phyloP scores from a whole-genome alignment of 139 green algal genomes.

The Tetraselmis chui region DNA sequence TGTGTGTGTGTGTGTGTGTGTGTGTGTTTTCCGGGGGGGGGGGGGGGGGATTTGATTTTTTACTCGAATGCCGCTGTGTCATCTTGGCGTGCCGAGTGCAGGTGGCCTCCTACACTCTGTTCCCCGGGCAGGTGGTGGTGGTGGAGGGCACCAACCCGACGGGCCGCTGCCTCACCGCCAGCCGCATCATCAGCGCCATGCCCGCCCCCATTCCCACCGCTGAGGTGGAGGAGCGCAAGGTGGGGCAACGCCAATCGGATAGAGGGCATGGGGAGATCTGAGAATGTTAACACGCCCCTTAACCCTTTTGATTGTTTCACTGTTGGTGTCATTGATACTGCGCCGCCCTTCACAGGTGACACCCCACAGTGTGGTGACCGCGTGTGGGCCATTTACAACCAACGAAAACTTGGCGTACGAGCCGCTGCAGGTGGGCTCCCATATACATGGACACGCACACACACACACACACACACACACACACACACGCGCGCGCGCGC shows the following conservation, averaged over 20 bases:
- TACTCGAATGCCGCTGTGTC: too few species aligned
- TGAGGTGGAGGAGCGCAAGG: too few species aligned
- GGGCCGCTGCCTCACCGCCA: constrained; percentile 60
- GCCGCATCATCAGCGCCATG: constrained; percentile 44
- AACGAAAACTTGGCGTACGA: constrained; percentile 35
- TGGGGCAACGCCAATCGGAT: too few species aligned
- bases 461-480: too few species aligned
- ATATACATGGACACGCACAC: too few species aligned
- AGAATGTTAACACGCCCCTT: too few species aligned
- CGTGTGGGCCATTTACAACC: constrained; percentile 38
- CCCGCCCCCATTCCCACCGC: constrained; percentile 8
- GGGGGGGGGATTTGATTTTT: too few species aligned
- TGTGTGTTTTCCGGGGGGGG: too few species aligned
- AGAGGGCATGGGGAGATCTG: too few species aligned
- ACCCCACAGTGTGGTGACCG: constrained; percentile 21
- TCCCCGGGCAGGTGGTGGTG: constrained; percentile 41
- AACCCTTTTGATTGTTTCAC: too few species aligned
- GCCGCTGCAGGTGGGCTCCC: constrained; percentile 25
- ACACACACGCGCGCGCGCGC: too few species aligned
- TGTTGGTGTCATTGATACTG: neutral
- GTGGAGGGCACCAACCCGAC: constrained; percentile 69
- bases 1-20: too few species aligned
- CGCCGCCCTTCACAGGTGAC: neutral
- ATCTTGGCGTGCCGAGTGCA: neutral
- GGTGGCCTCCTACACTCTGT: neutral